These are phyloP conservation scores for Penicillium sp. DNA, from an alignment of 2,329 filamentous ascomycete species.

Conservation along the genomic window DNA sequence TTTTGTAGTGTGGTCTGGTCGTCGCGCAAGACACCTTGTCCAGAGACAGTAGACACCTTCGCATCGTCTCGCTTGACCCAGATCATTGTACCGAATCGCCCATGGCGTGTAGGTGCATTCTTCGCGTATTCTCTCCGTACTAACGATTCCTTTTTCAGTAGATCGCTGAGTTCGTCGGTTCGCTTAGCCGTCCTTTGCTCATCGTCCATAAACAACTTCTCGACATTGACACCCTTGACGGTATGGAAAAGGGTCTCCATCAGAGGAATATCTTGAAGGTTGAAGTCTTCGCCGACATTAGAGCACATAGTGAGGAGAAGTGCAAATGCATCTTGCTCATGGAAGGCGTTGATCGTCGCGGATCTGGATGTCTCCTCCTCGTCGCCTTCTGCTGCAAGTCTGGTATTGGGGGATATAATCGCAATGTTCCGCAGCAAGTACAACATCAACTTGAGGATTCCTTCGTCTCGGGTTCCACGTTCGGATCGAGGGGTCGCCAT, in stretches of 20 bases:
- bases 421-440: slow-evolving; percentile 88
- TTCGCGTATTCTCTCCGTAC: slow-evolving; percentile 75
- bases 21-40: slow-evolving; percentile 78
- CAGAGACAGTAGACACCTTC: slow-evolving; percentile 81
- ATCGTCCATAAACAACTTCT: slow-evolving; percentile 82
- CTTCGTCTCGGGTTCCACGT: slow-evolving; percentile 75
- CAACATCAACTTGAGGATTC: slow-evolving; percentile 84
- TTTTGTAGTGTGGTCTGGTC: slow-evolving; percentile 72
- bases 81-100: slow-evolving; percentile 93
- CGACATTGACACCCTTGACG: slow-evolving; percentile 81
- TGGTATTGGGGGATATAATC: slow-evolving; percentile 72
- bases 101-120: slow-evolving; percentile 80
- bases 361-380: slow-evolving; percentile 86
- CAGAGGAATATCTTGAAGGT: slow-evolving; percentile 80
- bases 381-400: slow-evolving; percentile 76
- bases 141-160: slow-evolving; percentile 80
- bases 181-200: slow-evolving; percentile 66
- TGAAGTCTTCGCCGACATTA: slow-evolving; percentile 91
- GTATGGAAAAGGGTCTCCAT: slow-evolving; percentile 92
- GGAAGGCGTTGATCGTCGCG: slow-evolving; percentile 81
- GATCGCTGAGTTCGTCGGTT: slow-evolving; percentile 66
- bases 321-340: slow-evolving; percentile 85
- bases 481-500: slow-evolving; percentile 78
- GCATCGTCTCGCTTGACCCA: slow-evolving; percentile 88
- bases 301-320: slow-evolving; percentile 83